Base-by-base conservation (phyloP, 768 basidiomycete genomes). In the Leccinum imitatum region DNA sequence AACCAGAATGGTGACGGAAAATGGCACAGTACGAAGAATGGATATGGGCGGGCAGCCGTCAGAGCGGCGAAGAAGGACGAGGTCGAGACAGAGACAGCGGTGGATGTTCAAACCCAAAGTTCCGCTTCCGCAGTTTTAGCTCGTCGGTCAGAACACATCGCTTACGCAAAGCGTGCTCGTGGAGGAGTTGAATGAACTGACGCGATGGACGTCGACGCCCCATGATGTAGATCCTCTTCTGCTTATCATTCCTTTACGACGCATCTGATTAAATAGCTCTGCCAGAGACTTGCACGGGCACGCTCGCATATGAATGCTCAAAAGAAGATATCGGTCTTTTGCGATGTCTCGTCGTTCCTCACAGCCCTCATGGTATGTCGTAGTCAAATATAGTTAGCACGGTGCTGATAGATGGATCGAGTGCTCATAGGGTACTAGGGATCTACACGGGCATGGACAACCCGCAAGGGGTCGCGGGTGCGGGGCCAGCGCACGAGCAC, bases 251-350 rank as follows among this genome's bases (percentile, higher is more conserved):
- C 33, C 14, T 14, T 53, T 27, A 56, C 3, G 4, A 21, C 3
- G 0, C 8, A 30, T 51, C 39, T 17, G 37, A 56, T 27, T 21
- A 13, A 63, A 52, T 7, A 11, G 4, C 13, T 57, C 41, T 62
- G 25, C 64, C 14, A 8, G 15, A 35, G 30, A 41, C 13, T 50
- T 23, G 10, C 1, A 17, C 53, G 84, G 85, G 84, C 2, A 89
- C 87, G 6, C 75, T 89, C 57, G 88, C 88, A 1, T 58, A 90
- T 90, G 65, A 90, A 90, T 66, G 87, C 87, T 0, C 89, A 88
- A 0, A 79, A 86, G 0, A 87, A 82, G 66, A 86, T 88, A 0
- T 78, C 83, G 2, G 78, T 86, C 7, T 89, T 89, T 64, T 82
- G 80, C 56, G 84, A 82, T 0, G 86, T 87, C 69, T 87, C 86